Base-by-base conservation (phyloP, 2,329 filamentous ascomycete genomes). In the Huntiella savannae region DNA sequence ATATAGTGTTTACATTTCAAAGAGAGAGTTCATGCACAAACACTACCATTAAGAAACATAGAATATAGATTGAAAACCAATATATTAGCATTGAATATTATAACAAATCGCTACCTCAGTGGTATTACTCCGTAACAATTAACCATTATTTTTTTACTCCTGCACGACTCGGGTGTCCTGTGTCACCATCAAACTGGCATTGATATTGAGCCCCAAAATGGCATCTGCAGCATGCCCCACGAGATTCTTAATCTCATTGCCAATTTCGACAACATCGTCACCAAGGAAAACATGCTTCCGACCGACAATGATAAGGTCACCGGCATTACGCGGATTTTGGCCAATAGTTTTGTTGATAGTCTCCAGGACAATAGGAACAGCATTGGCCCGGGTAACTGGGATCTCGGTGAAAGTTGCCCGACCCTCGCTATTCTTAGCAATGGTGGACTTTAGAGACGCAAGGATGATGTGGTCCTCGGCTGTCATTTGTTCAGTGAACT, bases 301-400 rank as follows among this genome's bases (percentile, higher is more conserved):
- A 1, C 48, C 48, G 6, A 49, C 44, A 11, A 49, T 37, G 2
- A 49, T 36, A 16, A 49, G 22, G 22, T 49, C 48, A 2, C 48
- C 48, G 11, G 48, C 48, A 33, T 49, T 49, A 4, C 40, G 44
- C n/a, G 48, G 48, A 17, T 44, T 50, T 37, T 45, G 44, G 2
- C 48, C 41, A 6, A 50, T 37, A n/a, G 28, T 16, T 11, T 17
- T 39, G 6, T 40, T 13, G 2, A 41, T 37, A 6, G 44, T 35
- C 10, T 46, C 34, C 13, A 49, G 34, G 5, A 41, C 40, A 12
- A 37, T 33, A 10, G 35, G n/a, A 11, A 46, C 11, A 13, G 43
- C 48, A 13, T 43, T 44, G 11, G 39, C 15, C 15, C 39, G 43
- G 3, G 48, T 44, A 22, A 49, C 48, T 8, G 48, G 34, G 12